These are phyloP conservation scores for Abrus pulchellus DNA, from an alignment of 306 rosid genomes.

Conservation along the genomic window DNA sequence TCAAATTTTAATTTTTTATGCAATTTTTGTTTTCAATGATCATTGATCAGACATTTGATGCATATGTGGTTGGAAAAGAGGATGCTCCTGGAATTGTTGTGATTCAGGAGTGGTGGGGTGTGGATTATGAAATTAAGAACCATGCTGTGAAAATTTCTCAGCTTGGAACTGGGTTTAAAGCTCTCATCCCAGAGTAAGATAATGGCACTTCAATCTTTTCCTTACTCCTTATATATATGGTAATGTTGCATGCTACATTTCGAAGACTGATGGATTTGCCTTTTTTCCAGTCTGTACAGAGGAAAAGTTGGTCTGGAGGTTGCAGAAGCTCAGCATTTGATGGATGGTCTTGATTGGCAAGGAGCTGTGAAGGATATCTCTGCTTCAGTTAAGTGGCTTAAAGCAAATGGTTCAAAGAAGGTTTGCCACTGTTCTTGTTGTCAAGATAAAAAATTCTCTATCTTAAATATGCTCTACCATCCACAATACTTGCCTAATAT, in stretches of 20 bases:
- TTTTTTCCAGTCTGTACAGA: slow-evolving; percentile 63
- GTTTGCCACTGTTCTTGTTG: slow-evolving; percentile 47
- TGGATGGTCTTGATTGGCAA: slow-evolving; percentile 93
- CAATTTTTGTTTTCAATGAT: slow-evolving; percentile 36
- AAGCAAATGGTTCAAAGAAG: slow-evolving; percentile 90
- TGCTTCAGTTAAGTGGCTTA: slow-evolving; percentile 90
- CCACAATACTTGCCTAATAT: neutral
- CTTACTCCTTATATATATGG: neutral
- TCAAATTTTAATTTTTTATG: neutral
- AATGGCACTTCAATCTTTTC: neutral
- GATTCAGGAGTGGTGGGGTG: slow-evolving; percentile 97
- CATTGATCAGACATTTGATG: slow-evolving; percentile 75
- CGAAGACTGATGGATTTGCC: slow-evolving; percentile 24
- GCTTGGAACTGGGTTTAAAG: slow-evolving; percentile 82
- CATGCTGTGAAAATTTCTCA: slow-evolving; percentile 82
- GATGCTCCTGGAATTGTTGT: slow-evolving; percentile 93
- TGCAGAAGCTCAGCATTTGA: slow-evolving; percentile 88
- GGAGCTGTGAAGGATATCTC: slow-evolving; percentile 85
- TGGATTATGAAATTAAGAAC: slow-evolving; percentile 83
- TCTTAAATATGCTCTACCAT: neutral
- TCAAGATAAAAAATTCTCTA: neutral
- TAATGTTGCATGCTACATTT: slow-evolving; percentile 18
- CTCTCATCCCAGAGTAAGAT: slow-evolving; percentile 92
- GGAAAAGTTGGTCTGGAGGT: slow-evolving; percentile 87
- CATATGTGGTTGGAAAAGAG: slow-evolving; percentile 83